Conservation (phyloP, 371 early-diverging fungal genomes). For the Mortierella sp. region DNA sequence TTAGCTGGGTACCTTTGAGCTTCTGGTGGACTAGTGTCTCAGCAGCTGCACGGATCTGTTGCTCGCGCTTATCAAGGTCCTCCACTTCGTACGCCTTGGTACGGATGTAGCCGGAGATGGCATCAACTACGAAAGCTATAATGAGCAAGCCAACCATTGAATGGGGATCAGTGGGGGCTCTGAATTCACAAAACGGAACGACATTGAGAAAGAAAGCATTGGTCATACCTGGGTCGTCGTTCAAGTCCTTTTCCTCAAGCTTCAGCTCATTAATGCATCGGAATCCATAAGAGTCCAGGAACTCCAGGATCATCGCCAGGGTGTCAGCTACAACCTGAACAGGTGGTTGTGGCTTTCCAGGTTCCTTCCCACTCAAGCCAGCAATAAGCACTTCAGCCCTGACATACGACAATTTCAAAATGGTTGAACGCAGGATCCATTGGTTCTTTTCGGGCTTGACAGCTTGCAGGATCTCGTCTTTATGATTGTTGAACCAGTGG, state of each 20-base stretch:
- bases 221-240: constrained; percentile 47
- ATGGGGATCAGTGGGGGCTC: neutral
- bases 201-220: neutral
- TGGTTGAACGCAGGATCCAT: constrained; percentile 51
- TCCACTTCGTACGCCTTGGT: constrained; percentile 51
- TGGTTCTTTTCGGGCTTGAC: constrained; percentile 43
- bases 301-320: constrained; percentile 46
- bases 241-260: constrained; percentile 49
- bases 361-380: constrained; percentile 21
- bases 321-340: constrained; percentile 49
- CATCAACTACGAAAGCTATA: constrained; percentile 48
- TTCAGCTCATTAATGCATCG: constrained; percentile 54
- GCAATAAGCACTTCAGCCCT: constrained; percentile 34
- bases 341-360: constrained; percentile 38
- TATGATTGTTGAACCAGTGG: constrained; percentile 30
- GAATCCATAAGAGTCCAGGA: constrained; percentile 52
- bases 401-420: constrained; percentile 42
- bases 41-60: constrained; percentile 48
- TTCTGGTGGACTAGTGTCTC: constrained; percentile 48
- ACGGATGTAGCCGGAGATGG: constrained; percentile 44
- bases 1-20: constrained; percentile 46
- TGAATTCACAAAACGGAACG: neutral
- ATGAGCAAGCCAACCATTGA: neutral
- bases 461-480: constrained; percentile 36
- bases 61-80: constrained; percentile 51